Evolutionary conservation across 208 protist genomes (phyloP).

Genomic region (Crithidia expoeki): DNA sequence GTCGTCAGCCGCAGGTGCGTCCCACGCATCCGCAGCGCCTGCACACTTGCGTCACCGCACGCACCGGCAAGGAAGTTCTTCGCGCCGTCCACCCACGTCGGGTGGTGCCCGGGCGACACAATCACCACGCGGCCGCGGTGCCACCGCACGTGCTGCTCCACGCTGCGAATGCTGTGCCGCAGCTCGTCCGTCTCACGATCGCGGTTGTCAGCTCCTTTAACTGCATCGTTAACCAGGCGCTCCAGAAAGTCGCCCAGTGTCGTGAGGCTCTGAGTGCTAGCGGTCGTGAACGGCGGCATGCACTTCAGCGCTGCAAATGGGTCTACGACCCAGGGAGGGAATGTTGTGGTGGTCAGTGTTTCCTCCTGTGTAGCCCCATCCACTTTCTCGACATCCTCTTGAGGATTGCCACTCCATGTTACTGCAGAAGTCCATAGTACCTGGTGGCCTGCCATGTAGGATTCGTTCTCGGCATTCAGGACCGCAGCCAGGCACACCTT

Average conservation of each 20-base stretch:
- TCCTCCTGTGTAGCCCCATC: too few species aligned
- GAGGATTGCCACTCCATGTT: too few species aligned
- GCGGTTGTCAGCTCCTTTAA: slow-evolving; percentile 1
- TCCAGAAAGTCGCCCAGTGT: slow-evolving; percentile 20
- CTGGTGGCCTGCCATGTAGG: too few species aligned
- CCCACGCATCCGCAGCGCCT: slow-evolving; percentile 29
- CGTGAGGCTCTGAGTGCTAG: too few species aligned
- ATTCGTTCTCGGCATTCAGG: not conserved
- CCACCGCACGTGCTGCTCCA: slow-evolving; percentile 94
- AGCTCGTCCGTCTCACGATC: slow-evolving; percentile 88
- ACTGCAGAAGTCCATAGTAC: too few species aligned
- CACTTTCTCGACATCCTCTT: too few species aligned
- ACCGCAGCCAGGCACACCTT: not conserved
- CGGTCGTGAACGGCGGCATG: too few species aligned
- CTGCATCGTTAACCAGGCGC: slow-evolving; percentile 14
- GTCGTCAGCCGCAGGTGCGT: slow-evolving; percentile 59
- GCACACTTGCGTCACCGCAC: slow-evolving; percentile 33
- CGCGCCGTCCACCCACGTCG: slow-evolving; percentile 84
- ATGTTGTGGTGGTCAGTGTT: too few species aligned
- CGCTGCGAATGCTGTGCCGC: slow-evolving; percentile 92
- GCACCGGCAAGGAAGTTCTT: slow-evolving; percentile 56
- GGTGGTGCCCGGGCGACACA: slow-evolving; percentile 96
- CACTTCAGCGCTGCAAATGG: too few species aligned
- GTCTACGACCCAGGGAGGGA: too few species aligned
- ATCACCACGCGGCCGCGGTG: slow-evolving; percentile 88